Evolutionary conservation across 345 rosid genomes (phyloP), one percentile per base, ranked within the genome.

Genomic region (Eucalyptus erythrocorys): DNA sequence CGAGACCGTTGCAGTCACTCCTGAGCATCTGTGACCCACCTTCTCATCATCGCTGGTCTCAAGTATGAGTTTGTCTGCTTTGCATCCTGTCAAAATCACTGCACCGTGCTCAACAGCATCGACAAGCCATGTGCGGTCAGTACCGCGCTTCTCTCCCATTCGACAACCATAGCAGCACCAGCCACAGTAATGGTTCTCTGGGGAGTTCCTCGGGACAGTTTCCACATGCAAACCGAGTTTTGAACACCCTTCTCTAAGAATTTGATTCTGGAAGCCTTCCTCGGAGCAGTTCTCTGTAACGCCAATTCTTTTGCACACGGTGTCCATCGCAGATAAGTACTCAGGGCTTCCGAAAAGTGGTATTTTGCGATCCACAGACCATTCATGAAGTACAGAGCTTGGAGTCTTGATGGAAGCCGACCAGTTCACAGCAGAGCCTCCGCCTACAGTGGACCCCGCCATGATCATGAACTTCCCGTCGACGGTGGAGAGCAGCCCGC

Each of bases 351-450:
- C 91, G 5, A 89, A 89, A 59, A 89, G 53, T 27, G 89, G 87
- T 13, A 89, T 84, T 59, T 89, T 89, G 51, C 68, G 32, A 51
- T 89, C 84, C 80, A 89, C 53, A 16, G 89, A 89, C 91, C 91
- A 89, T 66, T 89, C 91, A 26, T 85, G 55, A 32, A 89, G 89
- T 22, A 89, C 87, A 40, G 87, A 50, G 48, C 53, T 84, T 26
- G 91, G 91, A 19, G 91, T 89, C 87, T 85, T 84, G 49, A 89
- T 80, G 26, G 89, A 84, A 40, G 91, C 91, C 1, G 91, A 87
- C 91, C 91, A 89, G 87, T 89, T 89, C 87, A 89, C 89, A 48
- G 89, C 82, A 0, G 90, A 89, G 66, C 90, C 90, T 30, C 90
- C 90, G 10, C 90, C 90, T n/a, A 89, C 90, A 4, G 91, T 89